phyloP scores from a whole-genome alignment of 257 asterid genomes.

The Nicotiana undulata region DNA sequence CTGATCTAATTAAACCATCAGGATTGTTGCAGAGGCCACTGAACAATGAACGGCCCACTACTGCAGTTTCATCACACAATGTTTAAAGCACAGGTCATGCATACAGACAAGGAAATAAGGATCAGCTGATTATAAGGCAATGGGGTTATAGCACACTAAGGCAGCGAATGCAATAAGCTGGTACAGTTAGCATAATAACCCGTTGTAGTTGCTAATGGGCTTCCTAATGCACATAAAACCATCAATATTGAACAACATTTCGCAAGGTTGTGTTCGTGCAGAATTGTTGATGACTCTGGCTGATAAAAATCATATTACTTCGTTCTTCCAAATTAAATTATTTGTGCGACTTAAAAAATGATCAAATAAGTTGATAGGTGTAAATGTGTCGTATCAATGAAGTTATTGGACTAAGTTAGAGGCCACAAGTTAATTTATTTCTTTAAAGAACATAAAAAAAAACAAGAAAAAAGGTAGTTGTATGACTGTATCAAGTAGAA shows the following conservation, averaged over 20 bases:
- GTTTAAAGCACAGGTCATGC: not conserved
- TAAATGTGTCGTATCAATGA: not conserved
- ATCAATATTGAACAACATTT: not conserved
- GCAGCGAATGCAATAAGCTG: not conserved
- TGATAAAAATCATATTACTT: not conserved
- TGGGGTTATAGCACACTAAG: not conserved
- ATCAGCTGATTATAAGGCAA: not conserved
- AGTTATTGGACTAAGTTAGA: not conserved
- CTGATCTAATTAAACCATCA: conserved; percentile 29
- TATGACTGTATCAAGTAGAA: not conserved
- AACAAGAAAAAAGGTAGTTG: not conserved
- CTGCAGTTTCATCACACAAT: conserved; percentile 1
- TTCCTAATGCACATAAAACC: not conserved
- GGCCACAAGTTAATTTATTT: not conserved
- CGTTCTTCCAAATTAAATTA: not conserved
- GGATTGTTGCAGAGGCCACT: conserved; percentile 43
- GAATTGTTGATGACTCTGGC: not conserved
- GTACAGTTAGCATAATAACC: not conserved
- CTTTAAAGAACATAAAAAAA: not conserved
- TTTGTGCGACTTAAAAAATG: not conserved
- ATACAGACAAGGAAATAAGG: not conserved
- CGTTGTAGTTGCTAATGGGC: not conserved
- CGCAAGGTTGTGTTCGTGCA: not conserved
- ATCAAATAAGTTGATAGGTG: not conserved
- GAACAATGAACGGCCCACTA: conserved; percentile 62